These are phyloP conservation scores for Tausonia pullulans DNA, from an alignment of 1,284 basidiomycete genomes.

Conservation along the genomic window DNA sequence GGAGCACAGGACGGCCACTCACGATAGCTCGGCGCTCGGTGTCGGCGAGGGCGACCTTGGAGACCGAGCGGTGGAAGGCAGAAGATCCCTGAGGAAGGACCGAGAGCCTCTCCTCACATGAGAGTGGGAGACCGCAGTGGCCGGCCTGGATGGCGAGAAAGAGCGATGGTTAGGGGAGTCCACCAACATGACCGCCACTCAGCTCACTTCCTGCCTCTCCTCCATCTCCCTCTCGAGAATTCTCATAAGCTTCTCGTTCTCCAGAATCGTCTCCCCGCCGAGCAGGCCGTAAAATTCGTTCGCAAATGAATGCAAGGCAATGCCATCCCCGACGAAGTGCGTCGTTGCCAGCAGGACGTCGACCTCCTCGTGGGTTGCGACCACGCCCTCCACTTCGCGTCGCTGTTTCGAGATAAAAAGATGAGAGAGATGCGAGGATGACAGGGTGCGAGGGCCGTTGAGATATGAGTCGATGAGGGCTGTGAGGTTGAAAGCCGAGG, in stretches of 20 bases:
- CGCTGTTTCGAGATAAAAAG: conserved; percentile 43
- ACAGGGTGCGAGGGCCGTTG: conserved; percentile 59
- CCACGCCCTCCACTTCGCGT: too few species aligned
- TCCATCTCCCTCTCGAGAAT: neutral
- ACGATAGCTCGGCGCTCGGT: neutral
- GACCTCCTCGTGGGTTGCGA: conserved; percentile 28
- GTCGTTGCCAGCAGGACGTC: conserved; percentile 55
- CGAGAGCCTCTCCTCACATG: neutral
- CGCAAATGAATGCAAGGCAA: conserved; percentile 61
- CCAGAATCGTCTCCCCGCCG: neutral
- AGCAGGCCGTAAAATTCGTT: conserved; percentile 60
- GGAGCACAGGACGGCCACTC: neutral
- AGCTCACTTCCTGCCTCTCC: neutral
- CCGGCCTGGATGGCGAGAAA: neutral
- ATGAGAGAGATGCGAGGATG: conserved; percentile 50
- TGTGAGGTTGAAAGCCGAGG: conserved; percentile 1
- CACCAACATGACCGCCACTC: neutral
- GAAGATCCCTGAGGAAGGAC: neutral
- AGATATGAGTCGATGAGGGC: conserved; percentile 56
- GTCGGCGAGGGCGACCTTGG: neutral
- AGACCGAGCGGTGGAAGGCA: neutral
- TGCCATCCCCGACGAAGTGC: conserved; percentile 65
- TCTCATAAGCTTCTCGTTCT: conserved; percentile 21
- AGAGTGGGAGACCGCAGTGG: neutral
- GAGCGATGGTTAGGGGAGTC: neutral